Evolutionary conservation across 306 rosid species (phyloP), one percentile per base, ranked within the genome.

Genomic region (Dicorynia guianensis): DNA sequence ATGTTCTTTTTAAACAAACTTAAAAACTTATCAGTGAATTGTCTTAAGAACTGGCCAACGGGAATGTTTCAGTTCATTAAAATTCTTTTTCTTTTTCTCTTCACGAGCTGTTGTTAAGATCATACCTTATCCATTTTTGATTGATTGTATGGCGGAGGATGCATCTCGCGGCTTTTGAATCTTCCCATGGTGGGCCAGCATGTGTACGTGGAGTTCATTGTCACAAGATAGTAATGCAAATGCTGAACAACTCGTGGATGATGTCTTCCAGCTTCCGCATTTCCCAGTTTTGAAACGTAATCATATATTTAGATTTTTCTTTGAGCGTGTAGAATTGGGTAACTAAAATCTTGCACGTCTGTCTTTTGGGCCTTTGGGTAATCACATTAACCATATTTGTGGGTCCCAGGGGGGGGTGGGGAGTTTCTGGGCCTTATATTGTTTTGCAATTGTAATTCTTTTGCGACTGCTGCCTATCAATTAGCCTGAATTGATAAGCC

Each of bases 101-200:
- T 34, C 36, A 50, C 25, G 60, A 39, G 66, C 2, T 25, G 30
- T 76, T 55, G 56, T 47, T 76, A 49, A 39, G 60, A 7, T 76
- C 77, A 81, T 75, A 63, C 82, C 89, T 82, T 86, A 83, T 85
- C 89, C 70, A 25, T 58, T 34, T 59, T 72, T 15, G 7, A 67
- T 44, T 62, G 69, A 81, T 79, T 81, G 82, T 76, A 83, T 83
- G 93, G 85, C 49, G 54, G 50, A 76, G 78, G 81, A 80, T 25
- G 59, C 82, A 76, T 80, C 15, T 57, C 10, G 39, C 2, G 67
- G 82, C 11, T 77, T 74, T 78, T 44, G 66, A 77, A 40, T 70
- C 80, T 81, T 76, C 52, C 50, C 63, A 14, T 79, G 70, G 81
- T 85, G 89, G 89, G 81, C 81, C 87, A 63, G 11, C 83, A 69